Evolutionary conservation across 2,329 filamentous ascomycete species (phyloP).

Genomic region (Xylaria sp.): DNA sequence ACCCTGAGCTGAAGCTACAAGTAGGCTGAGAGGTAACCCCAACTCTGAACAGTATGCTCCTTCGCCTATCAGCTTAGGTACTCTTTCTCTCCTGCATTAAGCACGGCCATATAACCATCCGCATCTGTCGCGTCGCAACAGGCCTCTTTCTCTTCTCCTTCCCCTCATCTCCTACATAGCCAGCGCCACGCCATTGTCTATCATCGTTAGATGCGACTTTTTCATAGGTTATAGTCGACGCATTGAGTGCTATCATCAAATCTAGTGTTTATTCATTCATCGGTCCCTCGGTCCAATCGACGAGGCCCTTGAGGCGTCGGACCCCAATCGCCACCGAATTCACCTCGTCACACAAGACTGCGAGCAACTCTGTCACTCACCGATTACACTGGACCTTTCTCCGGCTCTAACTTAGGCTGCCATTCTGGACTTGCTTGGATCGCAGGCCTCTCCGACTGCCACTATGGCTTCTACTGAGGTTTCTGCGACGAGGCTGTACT

Average conservation of each 20-base stretch:
- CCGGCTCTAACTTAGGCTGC: conserved; percentile 8
- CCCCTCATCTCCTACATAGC: conserved; percentile 24
- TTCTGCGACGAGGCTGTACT: conserved; percentile 92
- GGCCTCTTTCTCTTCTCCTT: conserved; percentile 21
- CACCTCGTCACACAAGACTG: neutral
- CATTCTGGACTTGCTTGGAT: conserved; percentile 28
- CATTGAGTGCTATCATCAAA: conserved; percentile 9
- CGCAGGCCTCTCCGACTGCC: conserved; percentile 24
- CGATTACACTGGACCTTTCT: conserved; percentile 18
- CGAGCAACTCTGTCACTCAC: conserved; percentile 20
- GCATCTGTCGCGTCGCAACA: conserved; percentile 38
- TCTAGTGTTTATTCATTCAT: neutral
- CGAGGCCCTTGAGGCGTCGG: conserved; percentile 10
- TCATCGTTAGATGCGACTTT: conserved; percentile 9
- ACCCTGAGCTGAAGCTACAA: conserved; percentile 21
- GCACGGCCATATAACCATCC: conserved; percentile 38
- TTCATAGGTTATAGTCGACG: conserved; percentile 6
- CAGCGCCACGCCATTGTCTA: conserved; percentile 1
- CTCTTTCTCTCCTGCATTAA: conserved; percentile 23
- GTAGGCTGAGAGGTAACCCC: conserved; percentile 35
- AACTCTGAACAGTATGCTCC: conserved; percentile 23
- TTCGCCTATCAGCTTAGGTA: neutral
- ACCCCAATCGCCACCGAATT: conserved; percentile 2
- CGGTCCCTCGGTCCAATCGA: neutral
- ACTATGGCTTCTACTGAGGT: conserved; percentile 66